Base-by-base conservation (phyloP, 2,329 filamentous ascomycete species). In the Byssothecium circinans region DNA sequence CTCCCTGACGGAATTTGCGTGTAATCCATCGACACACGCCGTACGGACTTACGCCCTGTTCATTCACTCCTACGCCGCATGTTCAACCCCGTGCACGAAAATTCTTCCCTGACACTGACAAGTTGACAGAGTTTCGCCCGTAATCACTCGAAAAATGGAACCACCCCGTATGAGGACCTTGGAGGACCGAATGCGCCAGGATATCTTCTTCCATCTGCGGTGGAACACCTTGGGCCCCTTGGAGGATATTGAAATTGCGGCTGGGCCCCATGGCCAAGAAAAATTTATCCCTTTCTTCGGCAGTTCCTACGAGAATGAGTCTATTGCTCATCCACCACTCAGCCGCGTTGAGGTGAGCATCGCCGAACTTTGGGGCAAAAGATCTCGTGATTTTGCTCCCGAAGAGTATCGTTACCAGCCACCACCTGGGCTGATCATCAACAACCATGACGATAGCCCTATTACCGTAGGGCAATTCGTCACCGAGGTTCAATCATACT, bases 401-500 rank as follows among this genome's bases (percentile, higher is more conserved):
- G n/a, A n/a, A n/a, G n/a, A n/a, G n/a, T n/a, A n/a, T 39, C 22
- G 18, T 29, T 51, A 56, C 15, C 36, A 41, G 23, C 44, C 46
- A 2, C 51, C 49, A 10, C 34, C 49, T 10, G 10, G 34, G 20
- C 36, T 50, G 2, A 44, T 30, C 7, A 50, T 54, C 20, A 19
- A 52, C 1, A 47, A 50, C 27, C 37, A 41, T 18, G 45, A 54
- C 15, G 39, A 43, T 2, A 22, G 18, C 12, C 32, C 44, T 2
- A 45, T 50, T 15, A 47, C 43, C 12, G 4, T 54, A 12, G 7
- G 45, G 15, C 49, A 54, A 20, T 54, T 52, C n/a, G 47, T 56
- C 22, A 46, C 45, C 14, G 8, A 23, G 18, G 36, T 23, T 11
- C 36, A 39, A 11, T 17, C 18, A 22, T 23, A 39, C 18, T 14